These are phyloP conservation scores for Xylaria intraflava DNA, from an alignment of 495 filamentous ascomycete species.

Conservation along the genomic window DNA sequence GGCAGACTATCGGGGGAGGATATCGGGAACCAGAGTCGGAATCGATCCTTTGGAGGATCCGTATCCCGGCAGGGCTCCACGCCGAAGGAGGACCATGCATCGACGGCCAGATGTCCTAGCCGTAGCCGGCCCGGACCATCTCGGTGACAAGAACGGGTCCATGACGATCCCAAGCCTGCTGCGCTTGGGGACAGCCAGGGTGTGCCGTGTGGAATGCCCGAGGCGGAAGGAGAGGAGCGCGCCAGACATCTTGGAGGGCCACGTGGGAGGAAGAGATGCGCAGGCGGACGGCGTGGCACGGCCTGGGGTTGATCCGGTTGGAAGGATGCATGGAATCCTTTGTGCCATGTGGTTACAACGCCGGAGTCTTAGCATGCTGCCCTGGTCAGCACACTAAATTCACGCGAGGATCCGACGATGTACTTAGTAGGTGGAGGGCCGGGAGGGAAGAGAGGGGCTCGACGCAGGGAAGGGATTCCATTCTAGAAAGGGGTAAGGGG, in stretches of 20 bases:
- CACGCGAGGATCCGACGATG: too few relatives aligned
- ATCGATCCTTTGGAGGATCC: background rate
- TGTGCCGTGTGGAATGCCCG: background rate
- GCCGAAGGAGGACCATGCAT: constrained; percentile 3
- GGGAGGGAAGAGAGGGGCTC: too few relatives aligned
- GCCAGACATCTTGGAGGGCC: background rate
- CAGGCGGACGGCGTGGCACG: background rate
- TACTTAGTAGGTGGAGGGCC: too few relatives aligned
- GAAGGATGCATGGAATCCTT: constrained; percentile 6
- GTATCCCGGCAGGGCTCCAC: background rate
- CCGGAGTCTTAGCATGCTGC: background rate
- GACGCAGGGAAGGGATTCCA: too few relatives aligned
- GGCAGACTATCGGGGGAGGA: too few relatives aligned
- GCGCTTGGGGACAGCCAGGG: background rate
- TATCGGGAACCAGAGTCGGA: background rate
- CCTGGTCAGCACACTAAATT: too few relatives aligned
- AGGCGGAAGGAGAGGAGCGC: background rate
- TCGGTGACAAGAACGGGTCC: background rate
- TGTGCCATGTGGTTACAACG: constrained; percentile 4
- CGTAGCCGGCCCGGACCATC: too few relatives aligned
- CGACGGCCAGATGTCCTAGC: too few relatives aligned
- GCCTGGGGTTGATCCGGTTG: background rate
- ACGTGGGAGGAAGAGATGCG: too few relatives aligned
- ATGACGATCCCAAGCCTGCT: background rate
- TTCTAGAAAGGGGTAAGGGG: too few relatives aligned